Conservation (phyloP, 202 grass and related monocot species). For the Saccharum hybrid region DNA sequence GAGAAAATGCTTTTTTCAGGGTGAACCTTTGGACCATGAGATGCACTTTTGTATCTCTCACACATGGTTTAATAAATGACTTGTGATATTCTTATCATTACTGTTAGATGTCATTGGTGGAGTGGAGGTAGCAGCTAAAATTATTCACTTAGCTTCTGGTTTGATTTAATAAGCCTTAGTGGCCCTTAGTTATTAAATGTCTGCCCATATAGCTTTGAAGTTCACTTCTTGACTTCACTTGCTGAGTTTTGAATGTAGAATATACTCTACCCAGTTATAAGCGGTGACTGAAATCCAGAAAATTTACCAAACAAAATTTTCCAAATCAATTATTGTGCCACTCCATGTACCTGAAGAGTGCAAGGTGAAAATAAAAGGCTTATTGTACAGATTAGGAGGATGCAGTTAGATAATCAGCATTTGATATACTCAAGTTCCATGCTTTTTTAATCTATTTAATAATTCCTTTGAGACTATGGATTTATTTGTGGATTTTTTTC, state of each 20-base stretch:
- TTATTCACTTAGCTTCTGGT: neutral
- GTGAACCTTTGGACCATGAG: neutral
- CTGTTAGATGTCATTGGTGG: constrained; percentile 18
- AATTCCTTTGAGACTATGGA: neutral
- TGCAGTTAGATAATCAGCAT: neutral
- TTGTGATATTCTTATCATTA: constrained; percentile 2
- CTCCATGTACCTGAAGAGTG: neutral
- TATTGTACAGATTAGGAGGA: neutral
- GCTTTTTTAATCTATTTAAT: constrained; percentile 26
- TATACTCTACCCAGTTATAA: constrained; percentile 17
- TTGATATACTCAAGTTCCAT: neutral
- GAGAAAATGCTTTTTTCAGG: neutral
- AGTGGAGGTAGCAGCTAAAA: neutral
- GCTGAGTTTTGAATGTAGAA: neutral
- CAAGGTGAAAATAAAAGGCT: neutral
- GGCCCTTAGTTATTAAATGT: neutral
- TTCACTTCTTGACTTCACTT: constrained; percentile 12
- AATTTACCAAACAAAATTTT: constrained; percentile 19
- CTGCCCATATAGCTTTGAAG: neutral
- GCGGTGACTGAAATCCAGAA: neutral
- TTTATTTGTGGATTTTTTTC: constrained; percentile 15
- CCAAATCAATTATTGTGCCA: neutral
- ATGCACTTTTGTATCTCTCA: neutral
- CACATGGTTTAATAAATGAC: neutral
- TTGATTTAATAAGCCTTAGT: neutral